Conservation (phyloP, 2,329 filamentous ascomycete species). For the Fusarium mundagurra region DNA sequence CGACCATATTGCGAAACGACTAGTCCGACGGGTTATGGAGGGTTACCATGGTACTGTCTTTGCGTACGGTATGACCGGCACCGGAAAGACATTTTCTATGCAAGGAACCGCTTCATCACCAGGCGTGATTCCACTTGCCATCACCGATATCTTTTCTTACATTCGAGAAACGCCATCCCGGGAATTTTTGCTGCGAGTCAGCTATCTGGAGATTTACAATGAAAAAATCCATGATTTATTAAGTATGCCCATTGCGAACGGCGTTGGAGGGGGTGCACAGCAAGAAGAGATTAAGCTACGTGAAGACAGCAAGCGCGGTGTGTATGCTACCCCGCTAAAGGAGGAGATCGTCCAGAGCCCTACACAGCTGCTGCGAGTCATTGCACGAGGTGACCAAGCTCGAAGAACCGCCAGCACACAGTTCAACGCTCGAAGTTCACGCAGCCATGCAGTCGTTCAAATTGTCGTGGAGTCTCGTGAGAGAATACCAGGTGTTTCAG, state of each 20-base stretch:
- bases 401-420: conserved; percentile 93
- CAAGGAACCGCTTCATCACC: conserved; percentile 95
- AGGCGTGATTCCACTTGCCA: conserved; percentile 95
- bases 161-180: conserved; percentile 95
- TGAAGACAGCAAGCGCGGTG: conserved; percentile 94
- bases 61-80: conserved; percentile 98
- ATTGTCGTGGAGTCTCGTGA: conserved; percentile 98
- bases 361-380: conserved; percentile 92
- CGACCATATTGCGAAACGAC: conserved; percentile 89
- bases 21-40: conserved; percentile 98
- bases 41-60: conserved; percentile 99
- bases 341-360: conserved; percentile 99
- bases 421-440: conserved; percentile 95
- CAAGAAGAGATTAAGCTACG: conserved; percentile 97
- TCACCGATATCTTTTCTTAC: conserved; percentile 99
- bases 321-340: conserved; percentile 95
- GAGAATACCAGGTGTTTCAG: conserved; percentile 69
- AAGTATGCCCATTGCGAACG: conserved; percentile 73
- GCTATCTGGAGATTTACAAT: conserved; percentile 99
- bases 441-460: conserved; percentile 97
- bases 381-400: conserved; percentile 91
- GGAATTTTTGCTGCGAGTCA: conserved; percentile 94
- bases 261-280: conserved; percentile 60
- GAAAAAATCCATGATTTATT: conserved; percentile 96
- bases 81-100: conserved; percentile 99